phyloP scores from a whole-genome alignment of 768 basidiomycete species.

The Rhodotorula paludigena region DNA sequence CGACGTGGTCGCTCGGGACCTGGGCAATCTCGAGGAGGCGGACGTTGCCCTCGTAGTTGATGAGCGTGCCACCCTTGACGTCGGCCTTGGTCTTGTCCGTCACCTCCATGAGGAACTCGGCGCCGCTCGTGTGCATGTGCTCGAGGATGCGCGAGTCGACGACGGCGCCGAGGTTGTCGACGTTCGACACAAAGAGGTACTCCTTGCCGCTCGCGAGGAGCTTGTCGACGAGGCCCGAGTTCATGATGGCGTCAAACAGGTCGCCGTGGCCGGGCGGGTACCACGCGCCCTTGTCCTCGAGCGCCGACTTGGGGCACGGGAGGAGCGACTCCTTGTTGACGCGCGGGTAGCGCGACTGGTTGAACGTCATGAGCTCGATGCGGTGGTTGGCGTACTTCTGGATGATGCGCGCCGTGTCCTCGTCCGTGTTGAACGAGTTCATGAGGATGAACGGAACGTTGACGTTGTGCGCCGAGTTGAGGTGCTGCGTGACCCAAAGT shows the following conservation, averaged over 20 bases:
- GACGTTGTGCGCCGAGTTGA: conserved; percentile 74
- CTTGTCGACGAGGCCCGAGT: conserved; percentile 85
- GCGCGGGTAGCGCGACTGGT: conserved; percentile 80
- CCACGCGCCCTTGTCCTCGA: conserved; percentile 81
- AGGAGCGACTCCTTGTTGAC: conserved; percentile 84
- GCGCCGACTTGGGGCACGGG: conserved; percentile 70
- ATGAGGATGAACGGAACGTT: conserved; percentile 96
- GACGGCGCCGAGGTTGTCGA: conserved; percentile 89
- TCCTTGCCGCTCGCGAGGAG: conserved; percentile 87
- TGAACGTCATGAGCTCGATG: conserved; percentile 64
- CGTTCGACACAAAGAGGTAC: conserved; percentile 96
- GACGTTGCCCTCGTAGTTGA: conserved; percentile 63
- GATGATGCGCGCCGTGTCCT: conserved; percentile 91
- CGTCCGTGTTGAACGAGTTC: conserved; percentile 98
- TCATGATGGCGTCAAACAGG: conserved; percentile 83
- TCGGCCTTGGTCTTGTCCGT: conserved; percentile 96
- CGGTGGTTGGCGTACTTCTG: conserved; percentile 96
- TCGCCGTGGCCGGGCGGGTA: conserved; percentile 98
- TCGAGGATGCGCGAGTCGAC: conserved; percentile 69
- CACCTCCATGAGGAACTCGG: conserved; percentile 61
- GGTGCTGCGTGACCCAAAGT: conserved; percentile 52
- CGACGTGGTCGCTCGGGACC: conserved; percentile 84
- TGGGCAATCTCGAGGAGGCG: conserved; percentile 90
- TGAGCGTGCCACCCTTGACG: conserved; percentile 55
- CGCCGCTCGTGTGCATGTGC: conserved; percentile 73